phyloP scores from a whole-genome alignment of 2,329 filamentous ascomycete species.

The Aspergillus viridinutans region DNA sequence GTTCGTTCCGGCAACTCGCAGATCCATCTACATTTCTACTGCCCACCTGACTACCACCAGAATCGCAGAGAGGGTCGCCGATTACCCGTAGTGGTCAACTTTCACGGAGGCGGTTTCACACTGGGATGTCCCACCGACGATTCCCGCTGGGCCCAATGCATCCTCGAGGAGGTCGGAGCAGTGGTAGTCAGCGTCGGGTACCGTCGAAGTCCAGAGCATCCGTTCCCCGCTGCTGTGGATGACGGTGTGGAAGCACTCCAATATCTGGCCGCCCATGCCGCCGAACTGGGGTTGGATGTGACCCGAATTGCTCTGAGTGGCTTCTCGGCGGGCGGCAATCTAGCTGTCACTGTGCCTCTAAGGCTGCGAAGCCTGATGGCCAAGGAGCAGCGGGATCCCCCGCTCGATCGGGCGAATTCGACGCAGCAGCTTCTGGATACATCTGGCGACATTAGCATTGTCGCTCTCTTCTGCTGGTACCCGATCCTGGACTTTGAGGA shows the following conservation, averaged over 20 bases:
- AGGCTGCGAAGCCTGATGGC: constrained; percentile 46
- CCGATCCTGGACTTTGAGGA: constrained; percentile 60
- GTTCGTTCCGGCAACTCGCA: constrained; percentile 49
- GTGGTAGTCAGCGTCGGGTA: constrained; percentile 61
- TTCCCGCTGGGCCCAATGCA: constrained; percentile 54
- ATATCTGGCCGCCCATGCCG: constrained; percentile 54
- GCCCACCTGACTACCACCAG: constrained; percentile 43
- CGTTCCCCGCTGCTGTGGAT: constrained; percentile 61
- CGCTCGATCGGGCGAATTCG: constrained; percentile 28
- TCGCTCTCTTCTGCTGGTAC: constrained; percentile 59
- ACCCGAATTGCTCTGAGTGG: constrained; percentile 56
- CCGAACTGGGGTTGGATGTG: constrained; percentile 54
- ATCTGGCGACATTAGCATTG: constrained; percentile 46
- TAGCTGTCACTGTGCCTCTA: constrained; percentile 59
- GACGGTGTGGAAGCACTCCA: constrained; percentile 60
- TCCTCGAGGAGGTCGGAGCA: constrained; percentile 53
- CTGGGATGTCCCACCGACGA: constrained; percentile 59
- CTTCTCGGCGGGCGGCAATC: constrained; percentile 61
- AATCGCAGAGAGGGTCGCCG: constrained; percentile 36
- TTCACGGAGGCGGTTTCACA: constrained; percentile 62
- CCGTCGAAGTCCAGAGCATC: constrained; percentile 56
- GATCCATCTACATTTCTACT: constrained; percentile 59
- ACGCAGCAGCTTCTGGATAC: constrained; percentile 34
- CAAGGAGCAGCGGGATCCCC: constrained; percentile 20
- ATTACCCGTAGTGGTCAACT: constrained; percentile 59